A percentile compares a stretch with the other conserved stretches of the same genome.
Evolutionary conservation across 2,329 filamentous ascomycete genomes (phyloP).

Genomic region (Ascochyta clinopodiicola): DNA sequence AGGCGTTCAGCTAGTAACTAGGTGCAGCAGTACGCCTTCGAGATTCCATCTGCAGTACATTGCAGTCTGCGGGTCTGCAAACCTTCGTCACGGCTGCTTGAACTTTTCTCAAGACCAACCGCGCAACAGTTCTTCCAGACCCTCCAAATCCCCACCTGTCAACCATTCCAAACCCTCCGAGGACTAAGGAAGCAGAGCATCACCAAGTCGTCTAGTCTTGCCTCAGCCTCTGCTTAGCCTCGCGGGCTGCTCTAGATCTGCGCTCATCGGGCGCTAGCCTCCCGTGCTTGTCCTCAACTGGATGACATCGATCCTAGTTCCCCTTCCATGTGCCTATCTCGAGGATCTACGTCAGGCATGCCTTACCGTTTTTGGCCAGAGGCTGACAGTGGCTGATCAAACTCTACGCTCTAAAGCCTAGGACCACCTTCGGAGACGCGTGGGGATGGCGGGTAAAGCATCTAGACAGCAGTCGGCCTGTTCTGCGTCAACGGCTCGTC

Average conservation of each 20-base stretch:
- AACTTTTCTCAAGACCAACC: too few species aligned
- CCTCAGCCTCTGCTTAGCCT: neutral
- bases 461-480: neutral
- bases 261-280: conserved; percentile 1
- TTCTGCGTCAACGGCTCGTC: neutral
- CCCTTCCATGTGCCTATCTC: conserved; percentile 3
- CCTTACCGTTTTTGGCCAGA: conserved; percentile 1
- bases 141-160: too few species aligned
- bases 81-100: too few species aligned
- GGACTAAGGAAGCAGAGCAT: neutral
- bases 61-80: neutral
- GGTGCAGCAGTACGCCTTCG: neutral
- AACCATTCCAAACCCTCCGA: neutral
- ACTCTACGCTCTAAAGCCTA: conserved; percentile 2
- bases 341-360: conserved; percentile 7
- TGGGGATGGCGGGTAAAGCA: conserved; percentile 5
- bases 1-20: neutral
- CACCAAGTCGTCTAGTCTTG: neutral
- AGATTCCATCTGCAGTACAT: neutral
- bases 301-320: neutral
- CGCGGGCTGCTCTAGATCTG: neutral
- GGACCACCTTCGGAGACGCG: neutral
- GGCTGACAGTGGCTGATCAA: conserved; percentile 1
- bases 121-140: too few species aligned
- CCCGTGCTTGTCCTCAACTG: neutral